Percentiles rank a stretch among this genome's conserved stretches.
phyloP scores from a whole-genome alignment of 441 rosid species.

The Gossypium laxum region DNA sequence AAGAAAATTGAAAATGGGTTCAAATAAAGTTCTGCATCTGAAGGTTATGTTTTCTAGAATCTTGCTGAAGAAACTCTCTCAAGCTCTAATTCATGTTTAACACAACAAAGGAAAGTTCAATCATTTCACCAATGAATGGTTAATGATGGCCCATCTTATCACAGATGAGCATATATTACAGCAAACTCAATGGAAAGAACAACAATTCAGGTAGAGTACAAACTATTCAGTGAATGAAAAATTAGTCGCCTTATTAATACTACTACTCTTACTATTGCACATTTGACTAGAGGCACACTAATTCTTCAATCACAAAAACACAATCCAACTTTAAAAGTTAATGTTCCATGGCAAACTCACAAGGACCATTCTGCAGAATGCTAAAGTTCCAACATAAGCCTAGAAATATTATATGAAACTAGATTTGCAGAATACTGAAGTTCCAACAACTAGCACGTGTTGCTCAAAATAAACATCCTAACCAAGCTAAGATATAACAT shows the following conservation, averaged over 20 bases:
- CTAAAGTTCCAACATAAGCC: slow-evolving; percentile 2
- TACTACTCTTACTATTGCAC: background rate
- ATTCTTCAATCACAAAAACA: background rate
- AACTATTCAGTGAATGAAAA: background rate
- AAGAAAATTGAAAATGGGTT: background rate
- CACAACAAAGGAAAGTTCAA: background rate
- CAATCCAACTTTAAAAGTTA: background rate
- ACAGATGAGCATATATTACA: background rate
- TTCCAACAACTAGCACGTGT: background rate
- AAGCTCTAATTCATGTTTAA: slow-evolving; percentile 1
- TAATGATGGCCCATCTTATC: background rate
- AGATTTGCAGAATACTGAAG: background rate
- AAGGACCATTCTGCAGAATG: background rate
- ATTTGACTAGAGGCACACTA: background rate
- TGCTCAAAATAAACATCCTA: background rate
- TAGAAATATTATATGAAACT: background rate
- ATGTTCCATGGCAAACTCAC: background rate
- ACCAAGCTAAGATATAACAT: background rate
- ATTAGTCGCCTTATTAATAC: background rate
- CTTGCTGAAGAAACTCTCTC: background rate
- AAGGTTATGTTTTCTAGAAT: background rate
- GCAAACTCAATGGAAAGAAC: background rate
- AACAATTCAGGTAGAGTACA: background rate
- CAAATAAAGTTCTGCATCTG: background rate
- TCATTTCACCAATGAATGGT: background rate